Evolutionary conservation across 2,329 filamentous ascomycete genomes (phyloP), one percentile per base, ranked within the genome.

Genomic region (Aspergillus tamarii): DNA sequence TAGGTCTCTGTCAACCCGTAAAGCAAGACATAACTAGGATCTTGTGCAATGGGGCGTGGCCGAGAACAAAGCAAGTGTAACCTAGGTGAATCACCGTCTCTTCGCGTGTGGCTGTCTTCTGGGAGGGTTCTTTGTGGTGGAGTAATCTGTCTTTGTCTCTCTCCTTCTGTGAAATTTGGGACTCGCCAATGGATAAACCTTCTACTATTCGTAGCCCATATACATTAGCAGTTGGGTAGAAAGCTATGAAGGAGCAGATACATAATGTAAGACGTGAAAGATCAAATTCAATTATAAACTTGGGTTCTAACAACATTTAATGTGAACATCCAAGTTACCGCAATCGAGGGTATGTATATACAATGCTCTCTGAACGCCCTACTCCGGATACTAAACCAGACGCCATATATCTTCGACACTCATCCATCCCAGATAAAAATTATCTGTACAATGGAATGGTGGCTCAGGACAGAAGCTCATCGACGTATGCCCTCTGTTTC

Each of bases 401-500:
- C 36, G 58, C 58, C 58, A 8, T 26, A 21, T 11, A 30, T 19
- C 34, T 34, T 30, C 10, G 10, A 52, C 7, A 10, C 28, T 34
- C 19, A 36, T 45, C 34, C n/a, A 5, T 43, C 3, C 5, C 28
- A n/a, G 39, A 41, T 43, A 4, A 21, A 21, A 1, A 7, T 14
- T 43, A 45, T 28, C 21, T 52, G 23, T 48, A 54, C 50, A 30
- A n/a, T 34, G 28, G 16, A 12, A 7, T n/a, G 14, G 19, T 14
- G 16, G 10, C 32, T 74, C 67, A 78, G 48, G 76, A 77, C 63
- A 78, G 64, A 54, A 78, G 57, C 48, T 76, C 74, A 48, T 78
- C 82, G 85, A 83, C 73, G 87, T 94, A 87, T 26, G 94, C 91
- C 67, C 83, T 84, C 78, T 95, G 86, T 19, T 72, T 73, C 16